These are phyloP conservation scores for Aspergillus novofumigatus DNA, from an alignment of 2,329 filamentous ascomycete genomes.

Conservation along the genomic window DNA sequence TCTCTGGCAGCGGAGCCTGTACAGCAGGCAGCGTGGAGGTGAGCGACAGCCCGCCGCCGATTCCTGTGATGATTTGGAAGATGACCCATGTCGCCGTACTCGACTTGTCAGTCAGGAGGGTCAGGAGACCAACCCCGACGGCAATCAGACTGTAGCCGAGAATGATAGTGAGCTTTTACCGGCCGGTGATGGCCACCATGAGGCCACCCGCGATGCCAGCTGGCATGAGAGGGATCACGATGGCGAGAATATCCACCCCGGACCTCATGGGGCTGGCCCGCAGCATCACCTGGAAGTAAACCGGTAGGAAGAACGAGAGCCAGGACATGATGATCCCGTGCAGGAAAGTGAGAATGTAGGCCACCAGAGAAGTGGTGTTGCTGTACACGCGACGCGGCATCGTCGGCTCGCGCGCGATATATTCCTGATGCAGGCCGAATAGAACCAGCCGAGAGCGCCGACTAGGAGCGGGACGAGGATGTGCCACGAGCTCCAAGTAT, in stretches of 20 bases:
- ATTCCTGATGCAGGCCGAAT: background rate
- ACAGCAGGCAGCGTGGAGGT: slow-evolving; percentile 18
- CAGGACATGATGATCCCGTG: too few species aligned
- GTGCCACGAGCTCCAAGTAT: slow-evolving; percentile 52
- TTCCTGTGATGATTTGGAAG: slow-evolving; percentile 19
- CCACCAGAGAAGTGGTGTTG: too few species aligned
- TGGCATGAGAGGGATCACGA: slow-evolving; percentile 9
- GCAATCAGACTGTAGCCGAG: slow-evolving; percentile 20
- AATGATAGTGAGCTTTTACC: slow-evolving; percentile 25
- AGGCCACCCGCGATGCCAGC: slow-evolving; percentile 18
- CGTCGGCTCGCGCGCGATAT: too few species aligned
- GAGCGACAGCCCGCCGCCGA: slow-evolving; percentile 8
- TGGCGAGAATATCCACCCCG: slow-evolving; percentile 21
- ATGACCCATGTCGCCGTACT: slow-evolving; percentile 17
- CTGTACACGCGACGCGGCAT: too few species aligned
- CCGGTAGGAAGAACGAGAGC: slow-evolving; percentile 27
- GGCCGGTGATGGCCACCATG: slow-evolving; percentile 21
- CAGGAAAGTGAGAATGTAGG: too few species aligned
- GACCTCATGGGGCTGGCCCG: slow-evolving; percentile 24
- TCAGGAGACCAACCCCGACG: slow-evolving; percentile 23
- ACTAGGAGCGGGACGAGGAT: slow-evolving; percentile 56
- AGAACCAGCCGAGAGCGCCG: slow-evolving; percentile 38
- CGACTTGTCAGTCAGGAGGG: slow-evolving; percentile 19
- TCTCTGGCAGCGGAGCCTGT: slow-evolving; percentile 17
- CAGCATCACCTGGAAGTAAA: slow-evolving; percentile 39